Evolutionary conservation across 2,329 filamentous ascomycete species (phyloP).

Genomic region (Chalaropsis thielavioides): DNA sequence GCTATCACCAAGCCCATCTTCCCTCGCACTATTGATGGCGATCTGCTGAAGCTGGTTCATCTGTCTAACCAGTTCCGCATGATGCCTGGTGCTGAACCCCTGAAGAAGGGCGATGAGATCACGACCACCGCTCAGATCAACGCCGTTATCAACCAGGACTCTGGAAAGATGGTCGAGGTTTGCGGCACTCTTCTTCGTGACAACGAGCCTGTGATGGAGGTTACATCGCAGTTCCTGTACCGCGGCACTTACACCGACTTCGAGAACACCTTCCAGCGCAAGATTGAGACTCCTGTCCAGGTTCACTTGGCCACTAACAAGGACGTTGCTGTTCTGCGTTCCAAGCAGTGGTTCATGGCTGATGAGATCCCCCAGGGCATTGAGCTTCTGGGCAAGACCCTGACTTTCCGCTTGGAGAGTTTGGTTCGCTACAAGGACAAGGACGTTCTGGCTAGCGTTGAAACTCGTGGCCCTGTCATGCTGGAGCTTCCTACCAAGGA

Average conservation of each 20-base stretch:
- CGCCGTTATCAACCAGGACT: slow-evolving; percentile 93
- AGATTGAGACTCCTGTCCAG: slow-evolving; percentile 89
- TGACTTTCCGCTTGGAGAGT: slow-evolving; percentile 91
- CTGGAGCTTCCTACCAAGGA: slow-evolving; percentile 94
- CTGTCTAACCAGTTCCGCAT: slow-evolving; percentile 96
- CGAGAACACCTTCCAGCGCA: slow-evolving; percentile 97
- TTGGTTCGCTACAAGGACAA: slow-evolving; percentile 90
- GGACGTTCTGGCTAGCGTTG: slow-evolving; percentile 76
- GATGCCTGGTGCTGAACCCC: slow-evolving; percentile 83
- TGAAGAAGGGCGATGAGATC: slow-evolving; percentile 90
- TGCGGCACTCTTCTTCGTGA: slow-evolving; percentile 86
- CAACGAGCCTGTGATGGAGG: slow-evolving; percentile 83
- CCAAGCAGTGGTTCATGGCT: slow-evolving; percentile 94
- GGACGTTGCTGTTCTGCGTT: slow-evolving; percentile 84
- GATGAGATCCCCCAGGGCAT: slow-evolving; percentile 56
- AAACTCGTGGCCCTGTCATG: slow-evolving; percentile 83
- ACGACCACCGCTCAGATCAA: slow-evolving; percentile 93
- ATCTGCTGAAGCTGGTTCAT: slow-evolving; percentile 90
- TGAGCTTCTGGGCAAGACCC: slow-evolving; percentile 78
- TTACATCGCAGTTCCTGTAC: slow-evolving; percentile 96
- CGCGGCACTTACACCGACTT: slow-evolving; percentile 84
- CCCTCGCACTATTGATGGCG: slow-evolving; percentile 87
- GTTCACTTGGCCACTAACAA: slow-evolving; percentile 74
- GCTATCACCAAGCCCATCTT: slow-evolving; percentile 99
- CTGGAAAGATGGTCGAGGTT: slow-evolving; percentile 99